These are phyloP conservation scores for Neocatenulostroma microsporum DNA, from an alignment of 2,329 filamentous ascomycete genomes.

Conservation along the genomic window DNA sequence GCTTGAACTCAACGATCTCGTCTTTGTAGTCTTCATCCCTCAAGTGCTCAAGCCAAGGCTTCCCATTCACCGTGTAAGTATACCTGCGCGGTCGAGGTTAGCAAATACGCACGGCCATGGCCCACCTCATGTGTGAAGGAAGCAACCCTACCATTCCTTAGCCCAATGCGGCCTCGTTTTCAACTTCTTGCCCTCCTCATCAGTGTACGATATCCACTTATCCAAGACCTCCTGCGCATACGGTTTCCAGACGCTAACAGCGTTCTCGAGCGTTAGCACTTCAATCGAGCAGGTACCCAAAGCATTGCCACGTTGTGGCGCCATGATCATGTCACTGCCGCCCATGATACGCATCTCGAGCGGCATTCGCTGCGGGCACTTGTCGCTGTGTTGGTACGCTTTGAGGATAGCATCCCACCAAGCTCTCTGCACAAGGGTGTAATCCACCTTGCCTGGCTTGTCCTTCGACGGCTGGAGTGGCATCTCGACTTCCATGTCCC, in stretches of 20 bases:
- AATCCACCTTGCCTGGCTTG: constrained; percentile 35
- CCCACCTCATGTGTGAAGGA: too few relatives aligned
- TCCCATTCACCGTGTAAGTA: too few relatives aligned
- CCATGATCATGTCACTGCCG: too few relatives aligned
- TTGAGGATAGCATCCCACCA: constrained; percentile 47
- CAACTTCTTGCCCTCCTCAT: constrained; percentile 25
- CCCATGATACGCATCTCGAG: too few relatives aligned
- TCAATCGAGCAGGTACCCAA: too few relatives aligned
- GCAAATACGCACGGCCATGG: too few relatives aligned
- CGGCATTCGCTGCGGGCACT: constrained; percentile 30
- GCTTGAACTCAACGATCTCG: too few relatives aligned
- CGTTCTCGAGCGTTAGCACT: constrained; percentile 35
- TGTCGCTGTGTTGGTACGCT: constrained; percentile 30
- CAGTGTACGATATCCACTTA: constrained; percentile 35
- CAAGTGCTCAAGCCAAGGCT: too few relatives aligned
- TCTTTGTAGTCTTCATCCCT: too few relatives aligned
- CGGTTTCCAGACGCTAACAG: constrained; percentile 33
- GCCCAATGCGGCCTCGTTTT: constrained; percentile 41
- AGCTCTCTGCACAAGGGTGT: constrained; percentile 36
- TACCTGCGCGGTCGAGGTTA: too few relatives aligned
- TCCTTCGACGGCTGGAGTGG: constrained; percentile 32
- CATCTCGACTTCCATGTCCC: too few relatives aligned
- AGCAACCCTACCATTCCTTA: constrained; percentile 42
- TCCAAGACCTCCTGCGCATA: constrained; percentile 38
- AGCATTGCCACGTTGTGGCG: too few relatives aligned